Percentiles rank a stretch among this genome's conserved stretches.
Conservation (phyloP, 2,329 filamentous ascomycete genomes). For the Claviceps cyperi region DNA sequence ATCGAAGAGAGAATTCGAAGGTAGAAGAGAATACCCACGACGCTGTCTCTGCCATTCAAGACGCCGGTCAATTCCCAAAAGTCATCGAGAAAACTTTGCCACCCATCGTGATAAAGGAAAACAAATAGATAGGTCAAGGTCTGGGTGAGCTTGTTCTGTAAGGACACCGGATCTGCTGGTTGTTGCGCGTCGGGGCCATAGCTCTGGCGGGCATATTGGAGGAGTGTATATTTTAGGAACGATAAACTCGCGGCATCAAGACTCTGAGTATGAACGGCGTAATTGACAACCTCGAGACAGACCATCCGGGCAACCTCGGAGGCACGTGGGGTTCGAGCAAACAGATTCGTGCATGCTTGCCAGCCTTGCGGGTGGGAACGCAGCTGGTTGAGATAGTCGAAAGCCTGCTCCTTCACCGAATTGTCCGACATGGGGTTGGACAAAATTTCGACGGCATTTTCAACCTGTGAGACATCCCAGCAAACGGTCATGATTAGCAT, state of each 20-base stretch:
- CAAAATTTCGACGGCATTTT: constrained; percentile 90
- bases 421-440: constrained; percentile 68
- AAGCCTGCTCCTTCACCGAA: constrained; percentile 65
- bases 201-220: constrained; percentile 64
- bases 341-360: constrained; percentile 79
- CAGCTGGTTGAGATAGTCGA: constrained; percentile 65
- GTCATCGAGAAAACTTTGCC: constrained; percentile 85
- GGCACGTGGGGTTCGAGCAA: constrained; percentile 60
- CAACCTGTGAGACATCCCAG: constrained; percentile 46
- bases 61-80: constrained; percentile 61
- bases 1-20: constrained; percentile 77
- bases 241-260: constrained; percentile 59
- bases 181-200: constrained; percentile 50
- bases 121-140: constrained; percentile 90
- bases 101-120: constrained; percentile 69
- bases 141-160: constrained; percentile 96
- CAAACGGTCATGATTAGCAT: constrained; percentile 1
- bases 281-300: constrained; percentile 85
- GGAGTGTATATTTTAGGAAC: constrained; percentile 66
- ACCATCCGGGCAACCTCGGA: constrained; percentile 80
- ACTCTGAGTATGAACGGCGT: constrained; percentile 66
- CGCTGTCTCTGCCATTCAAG: constrained; percentile 52
- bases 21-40: constrained; percentile 68
- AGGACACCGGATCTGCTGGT: constrained; percentile 53
- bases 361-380: constrained; percentile 72